These are phyloP conservation scores for Dissoconium aciculare DNA, from an alignment of 2,329 filamentous ascomycete species.

Conservation along the genomic window DNA sequence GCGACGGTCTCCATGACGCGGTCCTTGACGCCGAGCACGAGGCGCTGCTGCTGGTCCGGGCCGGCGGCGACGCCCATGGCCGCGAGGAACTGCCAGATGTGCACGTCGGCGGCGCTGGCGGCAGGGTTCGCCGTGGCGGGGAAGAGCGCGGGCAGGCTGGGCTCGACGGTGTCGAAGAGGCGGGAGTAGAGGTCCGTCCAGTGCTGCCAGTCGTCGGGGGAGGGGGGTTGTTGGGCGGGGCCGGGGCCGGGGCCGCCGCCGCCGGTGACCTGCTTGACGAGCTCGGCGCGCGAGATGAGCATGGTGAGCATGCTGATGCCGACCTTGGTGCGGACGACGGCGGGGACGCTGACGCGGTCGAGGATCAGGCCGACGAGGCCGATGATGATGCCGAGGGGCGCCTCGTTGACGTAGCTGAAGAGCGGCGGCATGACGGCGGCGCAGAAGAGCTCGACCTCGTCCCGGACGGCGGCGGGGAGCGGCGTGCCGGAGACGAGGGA, in stretches of 20 bases:
- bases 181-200: slow-evolving; percentile 73
- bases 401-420: slow-evolving; percentile 80
- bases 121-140: slow-evolving; percentile 69
- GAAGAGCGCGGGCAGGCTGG: slow-evolving; percentile 72
- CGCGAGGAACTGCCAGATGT: slow-evolving; percentile 95
- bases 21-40: slow-evolving; percentile 94
- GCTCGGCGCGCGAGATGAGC: slow-evolving; percentile 82
- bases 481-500: slow-evolving; percentile 50
- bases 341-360: slow-evolving; percentile 63
- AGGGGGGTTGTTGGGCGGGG: slow-evolving; percentile 26
- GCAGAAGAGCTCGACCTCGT: slow-evolving; percentile 85
- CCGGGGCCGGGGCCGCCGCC: slow-evolving; percentile 42
- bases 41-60: slow-evolving; percentile 84
- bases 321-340: slow-evolving; percentile 74
- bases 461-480: slow-evolving; percentile 62
- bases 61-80: slow-evolving; percentile 87
- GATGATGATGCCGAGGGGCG: slow-evolving; percentile 77
- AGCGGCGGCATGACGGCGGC: slow-evolving; percentile 78
- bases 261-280: slow-evolving; percentile 69
- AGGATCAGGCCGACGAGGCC: slow-evolving; percentile 77
- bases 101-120: slow-evolving; percentile 56
- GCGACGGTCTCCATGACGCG: slow-evolving; percentile 90
- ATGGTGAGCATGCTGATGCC: slow-evolving; percentile 84
- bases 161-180: slow-evolving; percentile 78
- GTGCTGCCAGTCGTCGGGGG: slow-evolving; percentile 52